Base-by-base conservation (phyloP, 176 grass and related monocot species). In the Hordeum marinum region DNA sequence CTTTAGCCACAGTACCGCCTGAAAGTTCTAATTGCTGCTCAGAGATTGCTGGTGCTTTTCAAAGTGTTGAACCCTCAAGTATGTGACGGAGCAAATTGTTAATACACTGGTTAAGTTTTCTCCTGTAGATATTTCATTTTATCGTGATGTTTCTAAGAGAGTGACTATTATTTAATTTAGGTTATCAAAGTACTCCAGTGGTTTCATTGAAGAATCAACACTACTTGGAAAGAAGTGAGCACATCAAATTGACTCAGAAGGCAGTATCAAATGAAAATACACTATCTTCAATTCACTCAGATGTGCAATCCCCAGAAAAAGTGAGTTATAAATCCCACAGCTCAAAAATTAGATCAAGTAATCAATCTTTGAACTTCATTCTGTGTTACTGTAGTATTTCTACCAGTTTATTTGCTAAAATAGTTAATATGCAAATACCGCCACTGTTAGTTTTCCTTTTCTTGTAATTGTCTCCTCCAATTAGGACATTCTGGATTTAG, bases 81-180 rank as follows among this genome's bases (percentile, higher is more conserved):
- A 77, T 13, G 35, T 52, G 72, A 40, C 29, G 80, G 46, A 39
- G 43, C 40, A 82, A 26, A 81, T 14, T 81, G 58, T 26, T 74
- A 11, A 43, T 23, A 39, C 46, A 37, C 1, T 68, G 13, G 3
- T 57, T 63, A 68, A 25, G 48, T 27, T 88, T 83, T 48, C 32
- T 64, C 41, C 57, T 65, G 25, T 20, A 41, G 40, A 64, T 82
- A 69, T 71, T 75, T 87, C 78, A 75, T 88, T 61, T 63, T 3
- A 52, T 34, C 23, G 11, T 64, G 58, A 42, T 73, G 32, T 74
- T 58, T 66, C 31, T 89, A 84, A 79, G 45, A 83, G 32, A 55
- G 21, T 64, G 8, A 42, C 4, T 48, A 37, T 25, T 63, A 50
- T 68, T 42, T 83, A 57, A 70, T 83, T 41, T 88, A 88, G 87